Evolutionary conservation across 1,139 yeast genomes (phyloP).

Genomic region (Yamadazyma mexicana): DNA sequence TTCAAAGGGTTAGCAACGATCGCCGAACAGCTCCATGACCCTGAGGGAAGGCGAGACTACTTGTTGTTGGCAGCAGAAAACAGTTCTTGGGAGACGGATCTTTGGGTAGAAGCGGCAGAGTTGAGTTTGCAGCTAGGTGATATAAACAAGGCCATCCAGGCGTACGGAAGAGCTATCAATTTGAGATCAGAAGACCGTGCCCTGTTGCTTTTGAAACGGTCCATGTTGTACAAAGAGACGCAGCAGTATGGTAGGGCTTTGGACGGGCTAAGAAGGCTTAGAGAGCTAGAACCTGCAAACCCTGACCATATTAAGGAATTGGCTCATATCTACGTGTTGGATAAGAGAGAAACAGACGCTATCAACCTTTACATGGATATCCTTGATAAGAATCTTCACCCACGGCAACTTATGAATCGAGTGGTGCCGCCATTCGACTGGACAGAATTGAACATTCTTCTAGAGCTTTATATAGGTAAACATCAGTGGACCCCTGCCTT

Average conservation of each 20-base stretch:
- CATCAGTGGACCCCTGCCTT: constrained; percentile 66
- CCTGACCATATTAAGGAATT: constrained; percentile 65
- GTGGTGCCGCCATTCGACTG: constrained; percentile 63
- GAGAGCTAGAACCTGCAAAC: constrained; percentile 60
- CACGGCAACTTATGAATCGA: constrained; percentile 12
- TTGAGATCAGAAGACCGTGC: constrained; percentile 51
- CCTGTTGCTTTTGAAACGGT: constrained; percentile 58
- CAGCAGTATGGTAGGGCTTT: constrained; percentile 72
- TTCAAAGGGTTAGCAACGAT: constrained; percentile 86
- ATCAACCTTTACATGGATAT: constrained; percentile 70
- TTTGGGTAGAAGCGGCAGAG: constrained; percentile 85
- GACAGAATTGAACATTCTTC: constrained; percentile 83
- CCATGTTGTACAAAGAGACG: constrained; percentile 63
- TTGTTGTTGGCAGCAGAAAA: constrained; percentile 48
- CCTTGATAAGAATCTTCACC: constrained; percentile 54
- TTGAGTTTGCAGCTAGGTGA: constrained; percentile 71
- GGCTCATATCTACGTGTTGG: constrained; percentile 75
- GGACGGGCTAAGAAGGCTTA: constrained; percentile 67
- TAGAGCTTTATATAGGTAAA: constrained; percentile 73
- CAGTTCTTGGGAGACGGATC: constrained; percentile 79
- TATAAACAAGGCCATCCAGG: constrained; percentile 76
- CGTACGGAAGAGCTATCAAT: constrained; percentile 73
- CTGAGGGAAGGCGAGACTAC: constrained; percentile 72
- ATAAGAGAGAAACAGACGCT: constrained; percentile 78
- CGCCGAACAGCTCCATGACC: constrained; percentile 64